Evolutionary conservation across 805 yeast genomes (phyloP), one percentile per base, ranked within the genome.

Genomic region (Martiniozyma abietophila): DNA sequence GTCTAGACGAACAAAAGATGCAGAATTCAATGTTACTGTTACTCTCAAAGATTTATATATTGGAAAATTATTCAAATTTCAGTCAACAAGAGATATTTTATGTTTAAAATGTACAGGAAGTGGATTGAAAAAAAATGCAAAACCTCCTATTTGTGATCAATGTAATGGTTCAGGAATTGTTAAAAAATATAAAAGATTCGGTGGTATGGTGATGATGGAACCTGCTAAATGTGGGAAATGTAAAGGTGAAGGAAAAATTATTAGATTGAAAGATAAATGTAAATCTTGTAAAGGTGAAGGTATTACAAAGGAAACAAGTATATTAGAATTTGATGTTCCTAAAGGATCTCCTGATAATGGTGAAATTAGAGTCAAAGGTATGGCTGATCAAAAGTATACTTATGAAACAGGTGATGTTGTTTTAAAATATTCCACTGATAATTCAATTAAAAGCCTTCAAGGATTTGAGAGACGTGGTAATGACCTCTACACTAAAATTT

Each of bases 341-440:
- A 75, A 74, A 30, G 97, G 97, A 2, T 67, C 83, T 5, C 62
- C 67, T 24, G 62, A 69, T 32, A 72, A 71, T 9, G 94, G 83
- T 24, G 51, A 61, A 2, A 67, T 89, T 16, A 68, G 69, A 0
- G 58, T 85, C 38, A 55, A 62, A 27, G 79, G 77, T 5, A 84
- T 77, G 54, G 76, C 95, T 2, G 96, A 89, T 56, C 75, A 85
- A 54, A 76, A 63, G 16, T 74, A 79, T 6, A 89, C 85, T 2
- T 71, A 73, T 48, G 55, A 58, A 21, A 68, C 95, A 1, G 96
- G 96, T 3, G 86, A 85, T 58, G 76, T 89, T 12, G 62, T 79
- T 2, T 64, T 92, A 43, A 67, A 66, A 0, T 73, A 80, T 34
- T 62, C 63, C 29, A 62, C 65, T 37, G 32, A 45, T 3, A 71